A percentile compares a stretch with the other conserved stretches of the same genome.
These are phyloP conservation scores for Pichia sp. DNA, from an alignment of 1,139 yeast species.

Conservation along the genomic window DNA sequence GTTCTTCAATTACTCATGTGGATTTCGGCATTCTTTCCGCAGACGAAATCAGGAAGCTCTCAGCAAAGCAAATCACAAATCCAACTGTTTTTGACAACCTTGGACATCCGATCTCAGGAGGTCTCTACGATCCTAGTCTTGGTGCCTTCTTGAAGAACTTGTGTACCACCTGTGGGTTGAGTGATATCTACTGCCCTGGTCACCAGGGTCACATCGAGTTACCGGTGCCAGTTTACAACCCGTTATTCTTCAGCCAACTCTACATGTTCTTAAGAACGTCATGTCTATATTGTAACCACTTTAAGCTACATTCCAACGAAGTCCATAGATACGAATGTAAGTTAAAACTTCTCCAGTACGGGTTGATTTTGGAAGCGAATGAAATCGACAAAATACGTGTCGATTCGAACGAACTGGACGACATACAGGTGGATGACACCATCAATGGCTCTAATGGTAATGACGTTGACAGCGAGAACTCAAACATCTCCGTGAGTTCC, in stretches of 20 bases:
- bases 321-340: conserved; percentile 76
- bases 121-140: conserved; percentile 86
- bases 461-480: conserved; percentile 23
- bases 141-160: conserved; percentile 89
- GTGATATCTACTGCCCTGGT: conserved; percentile 94
- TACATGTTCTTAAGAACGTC: conserved; percentile 77
- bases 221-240: conserved; percentile 94
- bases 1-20: conserved; percentile 87
- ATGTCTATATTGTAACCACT: conserved; percentile 87
- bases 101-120: conserved; percentile 93
- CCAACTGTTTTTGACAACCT: conserved; percentile 92
- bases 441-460: background rate
- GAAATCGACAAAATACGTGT: conserved; percentile 62
- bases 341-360: conserved; percentile 79
- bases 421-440: conserved; percentile 11
- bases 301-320: conserved; percentile 65
- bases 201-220: conserved; percentile 97
- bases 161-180: conserved; percentile 95
- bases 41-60: conserved; percentile 75
- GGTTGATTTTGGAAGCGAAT: conserved; percentile 73
- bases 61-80: conserved; percentile 92
- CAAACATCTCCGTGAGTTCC: conserved; percentile 10
- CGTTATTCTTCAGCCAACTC: conserved; percentile 88
- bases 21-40: conserved; percentile 86
- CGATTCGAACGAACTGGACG: conserved; percentile 27